Evolutionary conservation across 495 filamentous ascomycete species (phyloP), one percentile per base, ranked within the genome.

Genomic region (Xylaria scruposa): DNA sequence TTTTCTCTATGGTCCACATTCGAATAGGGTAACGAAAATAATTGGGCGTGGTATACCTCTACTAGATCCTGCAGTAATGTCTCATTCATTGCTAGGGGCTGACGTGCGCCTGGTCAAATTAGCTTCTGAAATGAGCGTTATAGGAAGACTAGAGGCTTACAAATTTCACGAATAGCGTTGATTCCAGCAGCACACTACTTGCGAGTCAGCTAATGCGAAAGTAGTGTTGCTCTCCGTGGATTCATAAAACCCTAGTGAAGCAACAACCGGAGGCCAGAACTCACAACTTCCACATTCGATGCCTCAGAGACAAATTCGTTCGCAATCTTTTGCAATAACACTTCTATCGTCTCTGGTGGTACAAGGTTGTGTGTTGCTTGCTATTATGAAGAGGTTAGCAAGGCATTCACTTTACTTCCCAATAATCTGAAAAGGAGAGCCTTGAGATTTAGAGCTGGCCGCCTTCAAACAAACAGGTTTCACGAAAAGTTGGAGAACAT

Each of bases 281-380:
- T 71, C 61, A 71, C 69, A 53, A 98, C 94, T 82, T 98, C 94
- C 19, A 92, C 85, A 7, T 95, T 94, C 0, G 94, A 92, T 17
- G 94, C 96, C 79, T 99, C 96, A 0, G 93, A 97, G 9, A 99
- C 95, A 77, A 99, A 99, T 78, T 97, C 94, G 71, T 98, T 97
- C 47, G 96, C 95, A 72, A 99, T 98, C 84, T 97, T 98, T 79
- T 93, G 91, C 19, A 99, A 82, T 29, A 99, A 83, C 1, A 96
- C 94, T 81, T 98, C 95, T 24, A 99, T 88, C 6, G 90, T 92
- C 83, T 99, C 96, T 1, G 97, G 97, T 2, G 96, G 96, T 15
- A 98, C 94, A 42, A 97, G 85, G 72, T 91, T 91, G 79, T 99
- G 96, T 13, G 94, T 93, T 15, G 92, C 91, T 82, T 98, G 97